phyloP scores from a whole-genome alignment of 805 yeast species.

The Priceomyces medius region DNA sequence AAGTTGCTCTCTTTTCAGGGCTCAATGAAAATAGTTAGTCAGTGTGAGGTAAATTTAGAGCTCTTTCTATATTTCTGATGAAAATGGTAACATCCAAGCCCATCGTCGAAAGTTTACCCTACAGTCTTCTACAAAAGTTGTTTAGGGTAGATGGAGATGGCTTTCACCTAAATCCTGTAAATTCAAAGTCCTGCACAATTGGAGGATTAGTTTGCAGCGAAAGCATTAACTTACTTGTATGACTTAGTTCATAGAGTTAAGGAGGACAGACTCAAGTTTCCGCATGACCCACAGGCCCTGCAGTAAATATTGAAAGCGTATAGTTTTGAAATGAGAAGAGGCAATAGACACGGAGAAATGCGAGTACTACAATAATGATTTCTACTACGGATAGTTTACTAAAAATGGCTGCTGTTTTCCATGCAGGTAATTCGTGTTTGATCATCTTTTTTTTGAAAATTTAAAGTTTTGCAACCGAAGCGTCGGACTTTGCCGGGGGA shows the following conservation, averaged over 20 bases:
- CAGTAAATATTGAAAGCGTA: too few relatives aligned
- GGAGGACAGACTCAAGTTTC: conserved; percentile 22
- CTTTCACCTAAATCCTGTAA: conserved; percentile 38
- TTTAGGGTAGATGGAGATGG: conserved; percentile 51
- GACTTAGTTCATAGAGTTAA: conserved; percentile 18
- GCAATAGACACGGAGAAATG: too few relatives aligned
- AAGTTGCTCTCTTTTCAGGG: conserved; percentile 17
- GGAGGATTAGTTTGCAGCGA: conserved; percentile 53
- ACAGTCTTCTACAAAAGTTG: conserved; percentile 44
- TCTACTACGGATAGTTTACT: too few relatives aligned
- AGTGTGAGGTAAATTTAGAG: conserved; percentile 24
- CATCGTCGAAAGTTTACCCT: conserved; percentile 48
- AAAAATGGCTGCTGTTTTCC: too few relatives aligned
- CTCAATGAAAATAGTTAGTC: conserved; percentile 17
- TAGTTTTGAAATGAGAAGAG: too few relatives aligned
- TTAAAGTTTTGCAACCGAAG: too few relatives aligned
- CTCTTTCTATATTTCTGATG: conserved; percentile 11
- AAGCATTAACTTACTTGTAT: conserved; percentile 16
- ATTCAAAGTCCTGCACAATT: conserved; percentile 28
- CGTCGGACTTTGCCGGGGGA: too few relatives aligned
- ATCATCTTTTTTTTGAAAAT: too few relatives aligned
- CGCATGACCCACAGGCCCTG: conserved; percentile 24
- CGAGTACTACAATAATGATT: too few relatives aligned
- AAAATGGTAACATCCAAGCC: conserved; percentile 32
- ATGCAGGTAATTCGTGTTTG: too few relatives aligned